phyloP scores from a whole-genome alignment of 768 basidiomycete species.

The Leccinum subtestaceum region DNA sequence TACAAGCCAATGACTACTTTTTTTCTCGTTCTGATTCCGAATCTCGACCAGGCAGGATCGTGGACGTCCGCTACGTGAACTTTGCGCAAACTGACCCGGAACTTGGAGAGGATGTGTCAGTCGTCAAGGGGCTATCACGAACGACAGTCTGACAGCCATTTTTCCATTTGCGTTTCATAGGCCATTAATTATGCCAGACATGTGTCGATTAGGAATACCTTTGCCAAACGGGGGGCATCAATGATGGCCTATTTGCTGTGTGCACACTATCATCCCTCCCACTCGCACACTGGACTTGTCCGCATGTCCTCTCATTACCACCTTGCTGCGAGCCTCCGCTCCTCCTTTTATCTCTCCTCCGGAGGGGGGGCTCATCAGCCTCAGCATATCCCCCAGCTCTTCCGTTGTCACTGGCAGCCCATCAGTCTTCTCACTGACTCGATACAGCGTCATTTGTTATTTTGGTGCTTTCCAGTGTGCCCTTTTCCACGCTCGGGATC shows the following conservation, averaged over 20 bases:
- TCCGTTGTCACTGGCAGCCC: conserved; percentile 2
- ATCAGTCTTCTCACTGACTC: conserved; percentile 2
- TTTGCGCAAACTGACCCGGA: conserved; percentile 13
- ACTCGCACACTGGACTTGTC: conserved; percentile 18
- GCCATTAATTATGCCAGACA: conserved; percentile 28
- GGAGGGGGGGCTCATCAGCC: background rate
- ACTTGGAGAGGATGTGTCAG: conserved; percentile 17
- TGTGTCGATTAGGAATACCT: conserved; percentile 29
- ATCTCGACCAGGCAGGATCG: conserved; percentile 17
- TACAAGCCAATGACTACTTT: conserved; percentile 21
- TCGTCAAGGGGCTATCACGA: conserved; percentile 20
- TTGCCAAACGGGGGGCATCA: conserved; percentile 27
- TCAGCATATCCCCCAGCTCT: conserved; percentile 7
- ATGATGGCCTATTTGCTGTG: conserved; percentile 17
- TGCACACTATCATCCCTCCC: conserved; percentile 19
- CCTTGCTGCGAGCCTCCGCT: conserved; percentile 24
- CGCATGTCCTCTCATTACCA: conserved; percentile 29
- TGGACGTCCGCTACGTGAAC: conserved; percentile 23
- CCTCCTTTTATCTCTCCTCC: conserved; percentile 32
- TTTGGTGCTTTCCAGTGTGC: conserved; percentile 8
- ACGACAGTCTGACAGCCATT: conserved; percentile 19
- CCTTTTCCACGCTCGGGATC: conserved; percentile 33
- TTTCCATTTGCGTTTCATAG: conserved; percentile 31
- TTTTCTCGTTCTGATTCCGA: conserved; percentile 8
- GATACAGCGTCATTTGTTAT: conserved; percentile 7